Base-by-base conservation (phyloP, 2,329 filamentous ascomycete genomes). In the Fusarium graminum region DNA sequence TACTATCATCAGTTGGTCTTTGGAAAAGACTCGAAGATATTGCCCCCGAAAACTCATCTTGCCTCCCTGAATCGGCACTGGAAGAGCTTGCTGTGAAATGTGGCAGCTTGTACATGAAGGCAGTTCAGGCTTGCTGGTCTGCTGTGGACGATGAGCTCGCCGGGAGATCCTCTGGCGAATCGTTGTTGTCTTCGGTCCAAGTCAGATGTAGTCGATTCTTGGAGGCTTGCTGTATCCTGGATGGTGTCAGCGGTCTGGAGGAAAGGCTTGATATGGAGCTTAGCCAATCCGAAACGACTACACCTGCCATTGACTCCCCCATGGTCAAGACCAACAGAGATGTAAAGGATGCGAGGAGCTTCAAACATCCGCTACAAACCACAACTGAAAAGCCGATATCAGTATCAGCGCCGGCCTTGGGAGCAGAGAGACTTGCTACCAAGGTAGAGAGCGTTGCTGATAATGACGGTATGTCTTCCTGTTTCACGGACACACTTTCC, bases 91-190 rank as follows among this genome's bases (percentile, higher is more conserved):
- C 88, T 0, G 85, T 87, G 5, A 86, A 87, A 73, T 93, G 91
- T 68, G 91, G 91, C 14, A 90, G 87, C 9, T 82, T 91, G 0
- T 94, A 93, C 76, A 90, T 88, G 84, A 90, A 89, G 72, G 91
- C 90, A 1, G 90, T 92, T 3, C 86, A 91, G 72, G 83, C 86
- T 4, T 93, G 91, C 70, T 89, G 90, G 82, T 83, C 83, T 58
- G 88, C 90, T n/a, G 88, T 90, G 4, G 90, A 93, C 47, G 82
- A 86, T 38, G 86, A 88, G 57, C 76, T 87, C 9, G 76, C 79
- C 0, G 84, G 83, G 2, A 76, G 77, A 30, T 75, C 75, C 0
- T 78, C 79, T 6, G 80, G 81, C 4, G 86, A 88, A 51, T 79
- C 83, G 17, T 79, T 88, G 28, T 77, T 85, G 43, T 85, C 78